Evolutionary conservation across 129 eudicot genomes (phyloP), one percentile per base, ranked within the genome.

Genomic region (Deinandra increscens): DNA sequence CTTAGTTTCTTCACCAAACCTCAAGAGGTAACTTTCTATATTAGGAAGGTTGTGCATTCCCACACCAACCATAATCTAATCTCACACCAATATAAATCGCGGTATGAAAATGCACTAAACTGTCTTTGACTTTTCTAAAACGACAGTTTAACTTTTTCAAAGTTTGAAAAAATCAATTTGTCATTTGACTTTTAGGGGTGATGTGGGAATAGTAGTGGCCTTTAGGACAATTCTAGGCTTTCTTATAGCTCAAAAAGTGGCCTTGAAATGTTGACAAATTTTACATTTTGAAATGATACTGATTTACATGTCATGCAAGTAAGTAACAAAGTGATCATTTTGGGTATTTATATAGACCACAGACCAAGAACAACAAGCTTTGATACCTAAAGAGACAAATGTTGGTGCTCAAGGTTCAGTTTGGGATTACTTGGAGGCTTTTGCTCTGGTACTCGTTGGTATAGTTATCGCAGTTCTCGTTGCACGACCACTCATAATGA

Each of bases 401-500:
- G 9, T 8, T 22, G 68, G 23, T 41, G 59, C 23, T 19, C 37
- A 38, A n/a, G 50, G 61, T 42, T 34, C 91, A 0, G 26, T 82
- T 81, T 23, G 64, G 73, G 83, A 69, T 12, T 75, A 70, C 65
- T 6, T 83, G 4, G 79, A 64, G 48, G 83, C 96, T 58, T 20
- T 54, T 44, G 80, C 84, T 46, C 22, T 77, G 48, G 64, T 64
- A 42, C 7, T 69, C 13, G 0, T 75, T 18, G 92, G 93, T 53
- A 65, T 73, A 64, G 60, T 43, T 12, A 54, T 81, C 1, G 29
- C 82, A 34, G 75, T 20, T 34, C 37, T 72, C 5, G 44, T 86
- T 64, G 80, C 82, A 55, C 36, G 41, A 6, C 92, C 92, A 22
- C 72, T 86, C 37, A 79, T 86, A 56, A 43, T 15, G 6, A 33